Conservation (phyloP, 495 filamentous ascomycete genomes). For the Aspergillus heteromorphus region DNA sequence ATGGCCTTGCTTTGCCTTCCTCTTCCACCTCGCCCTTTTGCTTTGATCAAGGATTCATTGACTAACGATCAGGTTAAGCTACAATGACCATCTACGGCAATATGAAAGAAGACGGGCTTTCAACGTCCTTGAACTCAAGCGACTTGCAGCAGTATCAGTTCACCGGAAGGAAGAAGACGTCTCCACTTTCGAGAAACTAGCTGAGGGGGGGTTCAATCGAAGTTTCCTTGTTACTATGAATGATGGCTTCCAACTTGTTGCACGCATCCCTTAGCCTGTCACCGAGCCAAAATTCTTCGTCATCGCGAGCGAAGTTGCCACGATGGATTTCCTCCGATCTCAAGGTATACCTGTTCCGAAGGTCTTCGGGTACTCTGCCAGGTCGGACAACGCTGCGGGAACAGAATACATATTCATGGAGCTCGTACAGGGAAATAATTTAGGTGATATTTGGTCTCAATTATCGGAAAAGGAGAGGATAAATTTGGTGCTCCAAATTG, state of each 20-base stretch:
- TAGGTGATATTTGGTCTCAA: slow-evolving; percentile 22
- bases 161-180: no score
- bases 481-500: slow-evolving; percentile 29
- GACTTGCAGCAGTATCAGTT: no score
- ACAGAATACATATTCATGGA: slow-evolving; percentile 26
- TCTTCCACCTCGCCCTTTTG: no score
- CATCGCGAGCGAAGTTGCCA: slow-evolving; percentile 35
- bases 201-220: slow-evolving; percentile 32
- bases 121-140: no score
- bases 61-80: no score
- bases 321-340: slow-evolving; percentile 24
- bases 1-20: no score
- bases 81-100: no score
- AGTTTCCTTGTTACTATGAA: slow-evolving; percentile 20
- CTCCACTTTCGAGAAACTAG: no score
- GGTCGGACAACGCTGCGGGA: slow-evolving; percentile 19
- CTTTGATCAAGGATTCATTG: no score
- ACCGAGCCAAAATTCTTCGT: slow-evolving; percentile 22
- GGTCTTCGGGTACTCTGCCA: slow-evolving; percentile 15
- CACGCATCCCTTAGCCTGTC: slow-evolving; percentile 20
- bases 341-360: slow-evolving; percentile 24
- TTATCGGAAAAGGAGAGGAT: slow-evolving; percentile 23
- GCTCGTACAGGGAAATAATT: slow-evolving; percentile 18
- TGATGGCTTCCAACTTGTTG: slow-evolving; percentile 23
- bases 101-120: no score